Evolutionary conservation across 2,329 filamentous ascomycete species (phyloP), one percentile per base, ranked within the genome.

Genomic region (Pseudogymnoascus sp.): DNA sequence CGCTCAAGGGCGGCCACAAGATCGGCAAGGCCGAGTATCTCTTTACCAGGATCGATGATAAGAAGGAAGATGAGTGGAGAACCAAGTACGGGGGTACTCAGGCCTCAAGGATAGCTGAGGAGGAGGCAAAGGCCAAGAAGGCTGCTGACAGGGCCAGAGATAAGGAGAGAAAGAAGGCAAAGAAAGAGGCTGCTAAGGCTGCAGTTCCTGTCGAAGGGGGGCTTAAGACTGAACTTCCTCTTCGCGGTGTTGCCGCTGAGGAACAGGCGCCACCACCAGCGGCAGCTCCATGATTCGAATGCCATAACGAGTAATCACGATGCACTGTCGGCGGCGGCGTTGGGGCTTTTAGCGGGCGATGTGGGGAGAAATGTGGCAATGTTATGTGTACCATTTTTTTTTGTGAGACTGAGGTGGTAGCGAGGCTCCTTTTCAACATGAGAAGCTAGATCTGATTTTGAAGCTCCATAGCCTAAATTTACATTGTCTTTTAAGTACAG

Each of bases 21-120:
- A 87, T 96, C 64, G 89, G 90, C 66, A 86, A 87, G 70, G 84
- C 91, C 0, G 82, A 83, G 64, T 86, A 90, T 39, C 79, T 96
- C 30, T 96, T 96, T 75, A 82, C 82, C n/a, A 82, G 81, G 59
- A 96, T 96, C 69, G 88, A 91, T 64, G 79, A 86, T 8, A 85
- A 89, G 72, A 92, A 92, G 76, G 84, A 88, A 52, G 83, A 87
- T 58, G 88, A 92, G 71, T 96, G 91, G 91, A 84, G 87, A 61
- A 82, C 87, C 63, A 80, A 82, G 66, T 96, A 85, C 67, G 85
- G 85, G 57, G 85, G 85, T 5, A 82, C 80, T 18, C 82, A 85
- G 68, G 79, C 80, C 34, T 78, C 86, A 66, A 84, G 89, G 64
- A 77, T 84, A 38, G 86, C 86, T 68, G 87, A 88, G 68, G 85